These are phyloP conservation scores for Leccinum subtestaceum DNA, from an alignment of 768 basidiomycete species.

Conservation along the genomic window DNA sequence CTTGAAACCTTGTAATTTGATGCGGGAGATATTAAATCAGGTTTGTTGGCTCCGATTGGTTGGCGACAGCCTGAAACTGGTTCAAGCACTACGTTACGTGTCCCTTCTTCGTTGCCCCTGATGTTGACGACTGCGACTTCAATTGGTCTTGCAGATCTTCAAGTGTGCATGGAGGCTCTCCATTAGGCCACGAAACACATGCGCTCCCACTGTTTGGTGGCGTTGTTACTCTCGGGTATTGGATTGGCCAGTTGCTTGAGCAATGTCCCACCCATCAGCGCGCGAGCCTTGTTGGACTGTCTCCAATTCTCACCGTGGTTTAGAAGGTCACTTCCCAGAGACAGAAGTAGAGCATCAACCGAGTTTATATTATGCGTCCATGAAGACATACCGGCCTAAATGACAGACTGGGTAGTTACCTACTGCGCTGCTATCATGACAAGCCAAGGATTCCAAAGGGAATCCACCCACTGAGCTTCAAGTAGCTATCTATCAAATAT, in stretches of 20 bases:
- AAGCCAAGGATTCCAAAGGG: neutral
- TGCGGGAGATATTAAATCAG: neutral
- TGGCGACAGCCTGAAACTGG: neutral
- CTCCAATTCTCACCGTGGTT: neutral
- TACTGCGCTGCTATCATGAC: neutral
- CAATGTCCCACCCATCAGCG: neutral
- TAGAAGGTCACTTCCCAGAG: no score
- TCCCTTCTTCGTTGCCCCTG: neutral
- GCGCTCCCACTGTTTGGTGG: neutral
- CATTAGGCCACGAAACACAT: neutral
- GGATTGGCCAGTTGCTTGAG: neutral
- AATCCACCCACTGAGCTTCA: neutral
- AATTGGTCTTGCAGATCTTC: neutral
- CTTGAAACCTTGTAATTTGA: neutral
- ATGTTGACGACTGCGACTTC: neutral
- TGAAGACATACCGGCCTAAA: neutral
- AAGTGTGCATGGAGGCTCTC: neutral
- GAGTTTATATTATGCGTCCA: neutral
- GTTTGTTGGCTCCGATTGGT: neutral
- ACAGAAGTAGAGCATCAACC: no score
- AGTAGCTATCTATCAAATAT: neutral
- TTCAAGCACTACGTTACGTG: neutral
- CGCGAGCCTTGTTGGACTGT: neutral
- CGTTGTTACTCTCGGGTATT: neutral
- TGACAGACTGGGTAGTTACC: neutral